A percentile compares a stretch with the other conserved stretches of the same genome.
These are phyloP conservation scores for Pseudogymnoascus sp. DNA, from an alignment of 2,329 filamentous ascomycete species.

Conservation along the genomic window DNA sequence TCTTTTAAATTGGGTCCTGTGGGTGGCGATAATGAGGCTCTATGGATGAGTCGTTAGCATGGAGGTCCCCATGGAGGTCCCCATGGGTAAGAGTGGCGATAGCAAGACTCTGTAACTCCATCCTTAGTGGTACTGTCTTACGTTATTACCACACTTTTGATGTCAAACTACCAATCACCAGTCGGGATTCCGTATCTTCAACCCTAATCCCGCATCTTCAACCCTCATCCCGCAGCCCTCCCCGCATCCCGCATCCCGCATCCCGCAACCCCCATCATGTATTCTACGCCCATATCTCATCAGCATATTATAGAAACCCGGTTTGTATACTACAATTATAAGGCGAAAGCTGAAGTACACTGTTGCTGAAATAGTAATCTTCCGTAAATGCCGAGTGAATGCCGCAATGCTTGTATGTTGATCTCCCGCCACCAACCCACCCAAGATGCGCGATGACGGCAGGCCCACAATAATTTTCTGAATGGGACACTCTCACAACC, in stretches of 20 bases:
- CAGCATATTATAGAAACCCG: neutral
- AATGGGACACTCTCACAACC: neutral
- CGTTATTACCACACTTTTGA: neutral
- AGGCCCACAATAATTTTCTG: neutral
- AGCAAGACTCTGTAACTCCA: neutral
- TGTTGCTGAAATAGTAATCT: neutral
- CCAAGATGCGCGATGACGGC: neutral
- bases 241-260: neutral
- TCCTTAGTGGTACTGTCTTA: neutral
- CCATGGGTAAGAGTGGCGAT: neutral
- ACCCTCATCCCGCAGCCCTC: neutral
- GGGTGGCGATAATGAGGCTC: neutral
- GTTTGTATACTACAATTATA: neutral
- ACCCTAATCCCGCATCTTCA: neutral
- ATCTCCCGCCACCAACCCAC: neutral
- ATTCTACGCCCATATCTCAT: neutral
- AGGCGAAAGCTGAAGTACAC: neutral
- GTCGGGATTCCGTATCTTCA: neutral
- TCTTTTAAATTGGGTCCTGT: neutral
- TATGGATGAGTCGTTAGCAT: neutral
- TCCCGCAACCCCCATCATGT: neutral
- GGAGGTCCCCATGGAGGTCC: neutral
- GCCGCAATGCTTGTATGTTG: neutral
- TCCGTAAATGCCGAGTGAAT: neutral
- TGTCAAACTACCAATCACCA: neutral